phyloP scores from a whole-genome alignment of 345 rosid species.

The Kandelia obovata region DNA sequence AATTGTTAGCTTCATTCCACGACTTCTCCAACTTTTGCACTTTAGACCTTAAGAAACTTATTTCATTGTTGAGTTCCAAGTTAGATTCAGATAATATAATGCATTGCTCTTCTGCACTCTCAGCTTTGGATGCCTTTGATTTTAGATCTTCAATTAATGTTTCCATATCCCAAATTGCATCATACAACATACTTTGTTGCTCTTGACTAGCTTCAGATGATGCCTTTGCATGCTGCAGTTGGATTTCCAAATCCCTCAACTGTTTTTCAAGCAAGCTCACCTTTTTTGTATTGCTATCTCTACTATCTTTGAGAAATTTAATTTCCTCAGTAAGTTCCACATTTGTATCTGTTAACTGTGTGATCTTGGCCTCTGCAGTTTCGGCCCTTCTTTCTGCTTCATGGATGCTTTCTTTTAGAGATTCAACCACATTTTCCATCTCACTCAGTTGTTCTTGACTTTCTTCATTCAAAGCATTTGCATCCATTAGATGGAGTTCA shows the following conservation, averaged over 20 bases:
- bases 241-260: conserved; percentile 63
- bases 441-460: conserved; percentile 64
- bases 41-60: conserved; percentile 47
- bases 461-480: conserved; percentile 50
- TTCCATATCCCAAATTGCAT: conserved; percentile 99
- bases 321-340: conserved; percentile 77
- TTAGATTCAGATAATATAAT: conserved; percentile 57
- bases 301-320: conserved; percentile 62
- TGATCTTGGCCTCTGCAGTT: conserved; percentile 60
- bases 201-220: conserved; percentile 84
- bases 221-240: conserved; percentile 62
- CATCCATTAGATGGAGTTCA: conserved; percentile 43
- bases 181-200: conserved; percentile 87
- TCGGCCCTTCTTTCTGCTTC: conserved; percentile 73
- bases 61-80: conserved; percentile 55
- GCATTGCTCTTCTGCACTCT: conserved; percentile 73
- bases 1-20: conserved; percentile 49
- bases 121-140: conserved; percentile 81
- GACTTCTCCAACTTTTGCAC: conserved; percentile 48
- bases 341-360: conserved; percentile 63
- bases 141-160: conserved; percentile 86
- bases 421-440: conserved; percentile 59
- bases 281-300: conserved; percentile 59
- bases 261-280: conserved; percentile 79
- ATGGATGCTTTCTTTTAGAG: conserved; percentile 58